Conservation (phyloP, 352 stramenopile species). For the Phytopythium ostracodes region DNA sequence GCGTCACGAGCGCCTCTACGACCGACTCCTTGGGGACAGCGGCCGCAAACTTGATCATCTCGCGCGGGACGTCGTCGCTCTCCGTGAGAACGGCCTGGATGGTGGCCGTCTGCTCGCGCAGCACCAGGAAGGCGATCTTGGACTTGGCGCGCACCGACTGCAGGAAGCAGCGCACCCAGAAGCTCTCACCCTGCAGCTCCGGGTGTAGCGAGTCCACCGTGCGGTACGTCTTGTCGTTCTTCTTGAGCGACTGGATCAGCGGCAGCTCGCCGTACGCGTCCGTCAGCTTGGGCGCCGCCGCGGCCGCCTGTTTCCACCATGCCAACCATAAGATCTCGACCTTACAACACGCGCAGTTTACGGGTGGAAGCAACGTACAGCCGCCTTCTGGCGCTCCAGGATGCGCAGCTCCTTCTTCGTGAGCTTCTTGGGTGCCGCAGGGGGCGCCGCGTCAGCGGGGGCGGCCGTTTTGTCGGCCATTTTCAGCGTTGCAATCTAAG, state of each 20-base stretch:
- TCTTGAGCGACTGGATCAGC: conserved; percentile 88
- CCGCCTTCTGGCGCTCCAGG: conserved; percentile 81
- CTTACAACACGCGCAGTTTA: too few relatives aligned
- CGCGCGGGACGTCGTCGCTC: conserved; percentile 87
- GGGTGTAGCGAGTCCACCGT: conserved; percentile 37
- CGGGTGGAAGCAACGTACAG: too few relatives aligned
- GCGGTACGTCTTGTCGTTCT: conserved; percentile 71
- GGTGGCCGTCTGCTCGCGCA: conserved; percentile 95
- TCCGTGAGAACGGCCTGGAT: conserved; percentile 92
- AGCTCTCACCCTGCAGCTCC: conserved; percentile 77
- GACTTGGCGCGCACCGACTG: conserved; percentile 93
- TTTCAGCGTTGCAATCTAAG: not conserved
- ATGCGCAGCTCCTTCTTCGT: conserved; percentile 90
- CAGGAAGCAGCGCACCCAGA: conserved; percentile 95
- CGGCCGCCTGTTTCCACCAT: conserved; percentile 27
- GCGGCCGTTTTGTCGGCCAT: conserved; percentile 45
- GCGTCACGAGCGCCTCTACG: conserved; percentile 93
- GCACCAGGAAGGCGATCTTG: conserved; percentile 96
- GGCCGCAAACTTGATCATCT: conserved; percentile 97
- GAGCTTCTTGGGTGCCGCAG: conserved; percentile 61
- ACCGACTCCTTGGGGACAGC: conserved; percentile 95
- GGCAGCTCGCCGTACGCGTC: conserved; percentile 86
- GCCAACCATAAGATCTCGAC: too few relatives aligned
- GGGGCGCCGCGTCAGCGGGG: conserved; percentile 8
- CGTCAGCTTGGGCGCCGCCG: conserved; percentile 64